A percentile compares a stretch with the other conserved stretches of the same genome.
These are phyloP conservation scores for Claviceps sp. DNA, from an alignment of 2,329 filamentous ascomycete species.

Conservation along the genomic window DNA sequence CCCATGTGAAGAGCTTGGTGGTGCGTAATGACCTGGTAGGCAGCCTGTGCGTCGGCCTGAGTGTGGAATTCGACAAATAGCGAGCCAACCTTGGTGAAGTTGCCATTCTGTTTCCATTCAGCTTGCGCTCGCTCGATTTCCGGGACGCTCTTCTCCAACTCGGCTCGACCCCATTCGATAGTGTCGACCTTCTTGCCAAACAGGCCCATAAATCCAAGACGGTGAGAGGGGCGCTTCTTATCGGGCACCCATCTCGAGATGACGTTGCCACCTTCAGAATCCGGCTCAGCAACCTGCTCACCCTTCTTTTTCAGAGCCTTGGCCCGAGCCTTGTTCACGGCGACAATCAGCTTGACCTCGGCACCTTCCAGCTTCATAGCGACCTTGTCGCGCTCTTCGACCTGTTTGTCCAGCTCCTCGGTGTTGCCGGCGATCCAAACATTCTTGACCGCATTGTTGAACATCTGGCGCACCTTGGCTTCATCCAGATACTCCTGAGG, in stretches of 20 bases:
- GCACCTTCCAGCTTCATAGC: conserved; percentile 71
- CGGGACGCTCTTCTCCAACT: conserved; percentile 41
- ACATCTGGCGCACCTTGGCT: conserved; percentile 58
- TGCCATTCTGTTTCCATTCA: conserved; percentile 43
- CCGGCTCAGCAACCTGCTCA: conserved; percentile 28
- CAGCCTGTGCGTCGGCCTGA: conserved; percentile 71
- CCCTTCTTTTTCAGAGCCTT: conserved; percentile 22
- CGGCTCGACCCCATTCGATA: conserved; percentile 65
- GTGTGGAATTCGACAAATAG: conserved; percentile 89
- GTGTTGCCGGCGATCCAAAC: conserved; percentile 74
- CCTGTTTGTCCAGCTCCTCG: conserved; percentile 59
- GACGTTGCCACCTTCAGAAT: conserved; percentile 51
- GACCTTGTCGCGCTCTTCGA: conserved; percentile 60
- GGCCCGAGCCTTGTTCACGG: conserved; percentile 27
- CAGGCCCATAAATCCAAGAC: conserved; percentile 47
- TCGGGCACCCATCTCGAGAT: conserved; percentile 54
- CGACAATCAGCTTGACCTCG: conserved; percentile 68
- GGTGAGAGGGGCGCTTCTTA: conserved; percentile 58
- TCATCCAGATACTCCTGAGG: conserved; percentile 65
- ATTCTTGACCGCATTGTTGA: conserved; percentile 64
- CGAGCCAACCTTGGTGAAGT: conserved; percentile 51
- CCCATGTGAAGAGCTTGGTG: conserved; percentile 74
- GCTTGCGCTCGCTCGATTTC: conserved; percentile 52
- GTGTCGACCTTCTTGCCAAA: conserved; percentile 63
- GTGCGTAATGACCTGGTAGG: conserved; percentile 71